Base-by-base conservation (phyloP, 805 yeast genomes). In the Ogataea siamensis region DNA sequence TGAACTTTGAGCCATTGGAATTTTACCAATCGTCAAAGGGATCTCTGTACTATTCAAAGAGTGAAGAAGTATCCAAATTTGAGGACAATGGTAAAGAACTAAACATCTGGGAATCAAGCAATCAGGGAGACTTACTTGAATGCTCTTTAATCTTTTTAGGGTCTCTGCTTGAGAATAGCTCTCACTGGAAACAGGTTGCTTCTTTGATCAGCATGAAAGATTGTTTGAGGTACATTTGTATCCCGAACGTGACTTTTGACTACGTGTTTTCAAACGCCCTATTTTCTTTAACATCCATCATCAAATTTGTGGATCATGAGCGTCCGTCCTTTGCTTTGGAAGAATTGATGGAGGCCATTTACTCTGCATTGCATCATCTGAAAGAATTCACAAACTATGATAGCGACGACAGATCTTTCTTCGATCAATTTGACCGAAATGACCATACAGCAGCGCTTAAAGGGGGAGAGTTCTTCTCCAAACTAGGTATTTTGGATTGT, bases 211-310 rank as follows among this genome's bases (percentile, higher is more conserved):
- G 62, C 0, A 63, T 68, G 42, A 62, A 66, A 8, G 64, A 66
- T 10, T 73, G 84, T 68, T 45, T 78, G 11, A 58, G 67, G 2
- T 66, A 76, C 24, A 54, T 82, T 6, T 65, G 72, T 2, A 51
- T 79, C 38, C 60, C 68, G 7, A 71, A 77, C 37, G 72, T 76
- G 2, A 83, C 91, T 0, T 81, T 68, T 54, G 88, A 83, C 50
- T 78, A 71, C 47, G 66, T 73, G 5, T 62, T 69, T 23, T 76
- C 87, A 1, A 71, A 70, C 42, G 74, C 80, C 0, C 58, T 78
- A 45, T 64, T 69, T 26, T 74, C 79, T 14, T 57, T 78, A 20
- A 64, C 75, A 21, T 78, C 76, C 16, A 71, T 78, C 1, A 62
- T 81, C 28, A 77, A 74, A 48, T 67, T 68, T 32, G 70, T 79